These are phyloP conservation scores for Adansonia madagascariensis DNA, from an alignment of 441 rosid species.

Conservation along the genomic window DNA sequence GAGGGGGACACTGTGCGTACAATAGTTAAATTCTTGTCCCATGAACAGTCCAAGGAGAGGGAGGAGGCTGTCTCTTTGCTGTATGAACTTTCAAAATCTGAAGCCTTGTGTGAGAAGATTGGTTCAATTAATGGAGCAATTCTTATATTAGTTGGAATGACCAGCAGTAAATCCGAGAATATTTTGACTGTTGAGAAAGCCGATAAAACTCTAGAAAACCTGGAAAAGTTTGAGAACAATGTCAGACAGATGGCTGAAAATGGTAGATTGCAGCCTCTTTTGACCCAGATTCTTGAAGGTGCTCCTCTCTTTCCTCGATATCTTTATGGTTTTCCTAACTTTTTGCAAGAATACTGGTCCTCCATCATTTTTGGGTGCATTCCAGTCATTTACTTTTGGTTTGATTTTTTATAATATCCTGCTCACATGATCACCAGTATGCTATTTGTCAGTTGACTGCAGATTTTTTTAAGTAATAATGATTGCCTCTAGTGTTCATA, in stretches of 20 bases:
- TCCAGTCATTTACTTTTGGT: not conserved
- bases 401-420: not conserved
- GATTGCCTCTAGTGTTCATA: not conserved
- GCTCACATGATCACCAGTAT: not conserved
- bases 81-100: conserved; percentile 90
- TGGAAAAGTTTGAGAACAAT: conserved; percentile 81
- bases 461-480: not conserved
- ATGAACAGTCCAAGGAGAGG: conserved; percentile 86
- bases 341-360: conserved; percentile 24
- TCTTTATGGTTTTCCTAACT: conserved; percentile 22
- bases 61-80: conserved; percentile 91
- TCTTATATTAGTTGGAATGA: conserved; percentile 88
- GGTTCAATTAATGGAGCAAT: conserved; percentile 92
- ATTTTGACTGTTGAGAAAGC: conserved; percentile 82
- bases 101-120: conserved; percentile 89
- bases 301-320: conserved; percentile 26
- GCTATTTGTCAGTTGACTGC: not conserved
- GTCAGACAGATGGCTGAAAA: conserved; percentile 92
- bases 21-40: conserved; percentile 81
- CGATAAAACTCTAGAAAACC: conserved; percentile 78
- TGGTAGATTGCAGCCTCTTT: conserved; percentile 91
- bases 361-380: not conserved
- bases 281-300: conserved; percentile 88
- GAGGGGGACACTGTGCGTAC: conserved; percentile 96
- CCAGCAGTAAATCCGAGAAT: conserved; percentile 86